These are phyloP conservation scores for Xylaria sp. DNA, from an alignment of 2,329 filamentous ascomycete species.

Conservation along the genomic window DNA sequence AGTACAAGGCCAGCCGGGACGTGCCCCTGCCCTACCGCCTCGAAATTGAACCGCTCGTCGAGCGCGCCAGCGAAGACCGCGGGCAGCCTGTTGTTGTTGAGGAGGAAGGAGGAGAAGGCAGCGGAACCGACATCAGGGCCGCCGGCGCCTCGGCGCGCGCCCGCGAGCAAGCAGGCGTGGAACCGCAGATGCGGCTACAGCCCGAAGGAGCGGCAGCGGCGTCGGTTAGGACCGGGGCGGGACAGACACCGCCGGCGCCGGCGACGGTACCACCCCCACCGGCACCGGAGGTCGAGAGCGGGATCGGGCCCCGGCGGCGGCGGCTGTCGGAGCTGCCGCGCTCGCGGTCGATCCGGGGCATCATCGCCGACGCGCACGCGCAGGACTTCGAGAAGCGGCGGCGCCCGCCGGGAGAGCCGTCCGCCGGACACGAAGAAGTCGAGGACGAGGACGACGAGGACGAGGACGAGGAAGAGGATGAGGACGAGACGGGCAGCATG, in stretches of 20 bases:
- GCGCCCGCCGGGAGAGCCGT: conserved; percentile 44
- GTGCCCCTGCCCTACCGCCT: conserved; percentile 81
- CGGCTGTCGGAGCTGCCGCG: conserved; percentile 27
- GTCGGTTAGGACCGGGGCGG: too few species aligned
- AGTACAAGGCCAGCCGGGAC: conserved; percentile 88
- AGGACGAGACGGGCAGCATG: conserved; percentile 35
- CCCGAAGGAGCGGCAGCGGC: too few species aligned
- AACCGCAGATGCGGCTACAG: conserved; percentile 3
- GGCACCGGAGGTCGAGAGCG: conserved; percentile 6
- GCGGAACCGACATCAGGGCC: conserved; percentile 26
- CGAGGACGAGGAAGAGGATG: conserved; percentile 36
- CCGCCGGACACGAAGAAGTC: conserved; percentile 41
- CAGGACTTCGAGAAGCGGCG: conserved; percentile 89
- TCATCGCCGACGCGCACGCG: conserved; percentile 82
- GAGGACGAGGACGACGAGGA: conserved; percentile 40
- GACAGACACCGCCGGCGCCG: too few species aligned
- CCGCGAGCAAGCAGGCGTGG: conserved; percentile 17
- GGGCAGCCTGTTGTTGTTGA: conserved; percentile 9
- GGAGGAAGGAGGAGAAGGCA: conserved; percentile 21
- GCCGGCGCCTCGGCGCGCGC: conserved; percentile 17
- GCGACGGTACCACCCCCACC: conserved; percentile 15
- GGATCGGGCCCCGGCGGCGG: conserved; percentile 26
- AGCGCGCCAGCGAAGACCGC: conserved; percentile 45
- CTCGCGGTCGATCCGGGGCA: conserved; percentile 53
- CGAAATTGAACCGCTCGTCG: conserved; percentile 46